These are phyloP conservation scores for Tremella yokohamensis DNA, from an alignment of 768 basidiomycete genomes.

Conservation along the genomic window DNA sequence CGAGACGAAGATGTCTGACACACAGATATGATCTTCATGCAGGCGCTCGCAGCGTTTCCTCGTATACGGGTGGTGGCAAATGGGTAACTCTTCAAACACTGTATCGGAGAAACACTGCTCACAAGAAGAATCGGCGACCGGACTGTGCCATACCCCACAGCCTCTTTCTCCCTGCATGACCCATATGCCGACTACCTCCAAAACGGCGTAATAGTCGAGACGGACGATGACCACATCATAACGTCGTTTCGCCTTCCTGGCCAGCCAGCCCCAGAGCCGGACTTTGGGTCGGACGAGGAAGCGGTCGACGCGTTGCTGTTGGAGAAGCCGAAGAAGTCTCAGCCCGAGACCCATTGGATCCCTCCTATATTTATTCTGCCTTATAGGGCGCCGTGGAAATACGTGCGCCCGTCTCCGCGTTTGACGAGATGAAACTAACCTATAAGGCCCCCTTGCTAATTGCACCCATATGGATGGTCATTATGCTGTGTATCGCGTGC, in stretches of 20 bases:
- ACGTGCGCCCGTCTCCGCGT: constrained; percentile 23
- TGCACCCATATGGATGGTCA: neutral
- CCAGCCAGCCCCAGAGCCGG: neutral
- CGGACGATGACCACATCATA: constrained; percentile 29
- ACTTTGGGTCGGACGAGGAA: constrained; percentile 1
- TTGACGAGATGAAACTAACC: neutral
- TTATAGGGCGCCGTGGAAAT: constrained; percentile 32
- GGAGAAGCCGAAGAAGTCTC: constrained; percentile 1
- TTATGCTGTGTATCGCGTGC: neutral
- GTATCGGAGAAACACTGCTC: constrained; percentile 18
- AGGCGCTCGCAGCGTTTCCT: constrained; percentile 41
- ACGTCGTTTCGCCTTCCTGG: constrained; percentile 1
- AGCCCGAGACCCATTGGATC: constrained; percentile 12
- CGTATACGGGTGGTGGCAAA: constrained; percentile 44
- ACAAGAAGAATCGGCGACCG: constrained; percentile 14
- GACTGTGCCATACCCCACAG: constrained; percentile 45
- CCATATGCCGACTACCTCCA: constrained; percentile 23
- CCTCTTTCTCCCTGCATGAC: constrained; percentile 32
- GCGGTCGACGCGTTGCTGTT: neutral
- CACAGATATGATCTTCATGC: constrained; percentile 37
- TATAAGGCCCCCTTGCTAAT: neutral
- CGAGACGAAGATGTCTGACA: neutral
- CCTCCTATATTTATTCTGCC: constrained; percentile 35
- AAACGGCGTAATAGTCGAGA: constrained; percentile 17
- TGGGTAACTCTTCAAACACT: constrained; percentile 24